Evolutionary conservation across 1,284 basidiomycete species (phyloP), one percentile per base, ranked within the genome.

Genomic region (Fomitopsis pinicola): DNA sequence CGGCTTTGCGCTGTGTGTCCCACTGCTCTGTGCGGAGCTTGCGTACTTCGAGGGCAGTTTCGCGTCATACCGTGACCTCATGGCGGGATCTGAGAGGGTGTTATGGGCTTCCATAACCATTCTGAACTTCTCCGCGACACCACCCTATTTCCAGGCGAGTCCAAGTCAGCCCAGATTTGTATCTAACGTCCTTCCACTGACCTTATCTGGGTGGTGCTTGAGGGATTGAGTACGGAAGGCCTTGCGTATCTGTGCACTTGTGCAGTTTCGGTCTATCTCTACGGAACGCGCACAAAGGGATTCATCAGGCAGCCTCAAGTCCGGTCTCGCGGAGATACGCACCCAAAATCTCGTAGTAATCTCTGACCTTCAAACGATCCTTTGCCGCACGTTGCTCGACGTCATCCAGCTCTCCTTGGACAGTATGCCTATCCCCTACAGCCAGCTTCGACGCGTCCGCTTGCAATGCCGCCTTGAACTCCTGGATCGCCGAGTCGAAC

Each of bases 381-480:
- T 55, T 78, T 15, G 80, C 81, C 5, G 77, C 75, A 2, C 75
- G 80, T 5, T 71, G 66, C 79, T 65, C 72, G 54, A 75, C 74
- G 55, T 80, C 74, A 1, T 76, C 80, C 4, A 83, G 72, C 64
- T 82, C 79, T 14, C 77, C 70, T 9, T 67, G 68, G 65, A 80
- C 82, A 22, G 14, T 45, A 2, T 5, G 14, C 9, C 42, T 33
- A 19, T 58, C 60, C 15, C 7, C 15, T 15, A 22, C 57, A 28
- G 10, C 26, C 55, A 59, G 35, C n/a, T 45, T 40, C n/a, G 79
- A 9, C 66, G 68, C 15, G 69, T 75, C 26, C 35, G 54, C 46
- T 40, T 59, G 26, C 10, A 62, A 17, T 14, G 58, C 61, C 6
- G 50, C 44, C n/a, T 42, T 54, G 58, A 64, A 63, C 33, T 63